Evolutionary conservation across 306 rosid species (phyloP), one percentile per base, ranked within the genome.

Genomic region (Oxytropis ochrocephala): DNA sequence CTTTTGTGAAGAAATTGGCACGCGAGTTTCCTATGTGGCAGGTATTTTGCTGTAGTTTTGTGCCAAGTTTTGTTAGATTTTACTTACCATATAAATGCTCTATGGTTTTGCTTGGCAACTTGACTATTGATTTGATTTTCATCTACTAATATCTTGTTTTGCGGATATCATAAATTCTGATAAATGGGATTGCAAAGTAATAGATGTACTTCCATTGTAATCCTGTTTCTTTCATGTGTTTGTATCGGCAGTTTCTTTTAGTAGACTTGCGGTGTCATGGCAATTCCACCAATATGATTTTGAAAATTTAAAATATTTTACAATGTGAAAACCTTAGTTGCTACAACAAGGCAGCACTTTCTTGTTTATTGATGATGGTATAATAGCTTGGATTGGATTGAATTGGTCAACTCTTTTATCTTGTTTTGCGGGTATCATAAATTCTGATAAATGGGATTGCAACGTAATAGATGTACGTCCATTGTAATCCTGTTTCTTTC

Each of bases 231-330:
- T 72, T 27, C 51, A 38, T 51, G 69, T 79, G 32, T 74, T 29
- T 74, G 14, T 48, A 35, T 54, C 42, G 71, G 52, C 78, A 90
- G 98, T 90, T 94, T 85, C 97, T 94, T 70, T 78, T 90, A 55
- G 97, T 90, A 32, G 96, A 90, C 79, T 71, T 94, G 60, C 92
- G 92, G 24, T 94, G 98, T 80, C 98, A 94, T 69, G 98, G 96
- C 8, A 94, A 90, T 85, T 94, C 38, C 43, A 19, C 38, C 67
- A 70, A 11, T 13, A 66, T 17, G 30, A 47, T 58, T 58, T 58
- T 32, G 7, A 47, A 39, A 42, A 52, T 56, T 64, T 53, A 2
- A 70, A 64, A 38, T 13, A 46, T 17, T 46, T 55, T 36, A 48
- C 8, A 0, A 70, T 55, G 62, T 56, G 64, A 43, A 78, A 75